Percentiles rank a stretch among this genome's conserved stretches.
These are phyloP conservation scores for Hypoxylon sp. DNA, from an alignment of 2,329 filamentous ascomycete genomes.

Conservation along the genomic window DNA sequence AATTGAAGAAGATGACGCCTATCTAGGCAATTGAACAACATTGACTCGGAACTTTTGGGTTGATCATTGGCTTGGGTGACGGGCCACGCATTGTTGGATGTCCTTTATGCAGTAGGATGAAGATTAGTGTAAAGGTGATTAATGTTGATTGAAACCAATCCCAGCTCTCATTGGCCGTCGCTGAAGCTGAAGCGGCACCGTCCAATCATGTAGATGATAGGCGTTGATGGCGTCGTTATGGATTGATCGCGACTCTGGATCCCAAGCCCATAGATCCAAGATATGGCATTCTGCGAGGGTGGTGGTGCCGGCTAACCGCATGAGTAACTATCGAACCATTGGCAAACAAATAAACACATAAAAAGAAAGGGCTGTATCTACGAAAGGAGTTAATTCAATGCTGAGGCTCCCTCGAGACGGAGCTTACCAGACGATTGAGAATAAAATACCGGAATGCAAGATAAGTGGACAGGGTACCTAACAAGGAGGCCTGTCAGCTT, in stretches of 20 bases:
- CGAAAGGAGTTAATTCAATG: conserved; percentile 6
- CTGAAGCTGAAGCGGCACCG: not conserved
- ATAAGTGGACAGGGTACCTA: not conserved
- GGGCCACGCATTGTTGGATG: not conserved
- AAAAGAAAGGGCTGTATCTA: not conserved
- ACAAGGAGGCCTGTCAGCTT: conserved; percentile 6
- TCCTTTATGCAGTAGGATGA: conserved; percentile 11
- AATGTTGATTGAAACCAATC: not conserved
- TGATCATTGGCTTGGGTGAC: not conserved
- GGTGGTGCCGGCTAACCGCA: not conserved
- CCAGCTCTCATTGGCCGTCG: conserved; percentile 5
- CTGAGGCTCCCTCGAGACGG: conserved; percentile 11
- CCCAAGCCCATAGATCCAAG: not conserved
- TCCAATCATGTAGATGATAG: conserved; percentile 5
- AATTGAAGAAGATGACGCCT: not conserved
- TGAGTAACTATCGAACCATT: conserved; percentile 3
- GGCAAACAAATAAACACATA: not conserved
- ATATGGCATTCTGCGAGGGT: not conserved
- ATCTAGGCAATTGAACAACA: not conserved
- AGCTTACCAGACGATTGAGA: conserved; percentile 24
- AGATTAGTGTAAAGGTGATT: conserved; percentile 3
- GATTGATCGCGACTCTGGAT: not conserved
- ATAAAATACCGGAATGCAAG: conserved; percentile 18
- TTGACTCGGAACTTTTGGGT: not conserved
- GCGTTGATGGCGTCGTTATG: conserved; percentile 18